Percentiles rank a stretch among this genome's conserved stretches.
These are phyloP conservation scores for Candolleomyces aberdarensis DNA, from an alignment of 768 basidiomycete species.

Conservation along the genomic window DNA sequence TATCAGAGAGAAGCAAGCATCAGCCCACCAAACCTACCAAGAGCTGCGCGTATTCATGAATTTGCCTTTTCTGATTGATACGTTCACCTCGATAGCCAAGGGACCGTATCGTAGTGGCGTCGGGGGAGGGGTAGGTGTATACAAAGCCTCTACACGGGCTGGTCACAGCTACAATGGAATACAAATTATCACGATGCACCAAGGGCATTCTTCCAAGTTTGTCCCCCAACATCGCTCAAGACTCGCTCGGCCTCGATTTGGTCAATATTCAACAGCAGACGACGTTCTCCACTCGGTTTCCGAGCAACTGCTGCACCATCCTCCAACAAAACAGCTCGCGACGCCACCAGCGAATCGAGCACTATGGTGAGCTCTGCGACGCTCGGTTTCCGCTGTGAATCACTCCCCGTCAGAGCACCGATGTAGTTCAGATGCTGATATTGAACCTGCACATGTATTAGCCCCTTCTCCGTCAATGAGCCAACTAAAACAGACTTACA, in stretches of 20 bases:
- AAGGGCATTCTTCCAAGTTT: constrained; percentile 58
- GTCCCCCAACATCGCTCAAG: constrained; percentile 75
- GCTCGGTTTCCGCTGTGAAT: constrained; percentile 57
- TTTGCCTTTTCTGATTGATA: too few relatives aligned
- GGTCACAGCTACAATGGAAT: background rate
- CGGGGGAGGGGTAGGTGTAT: too few relatives aligned
- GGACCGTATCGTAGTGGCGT: too few relatives aligned
- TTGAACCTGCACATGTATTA: constrained; percentile 46
- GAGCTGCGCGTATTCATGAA: too few relatives aligned
- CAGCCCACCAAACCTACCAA: too few relatives aligned
- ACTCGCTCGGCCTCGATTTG: constrained; percentile 82
- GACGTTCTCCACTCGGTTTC: constrained; percentile 62
- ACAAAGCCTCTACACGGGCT: too few relatives aligned
- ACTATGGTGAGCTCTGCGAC: constrained; percentile 63
- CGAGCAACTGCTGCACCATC: constrained; percentile 51
- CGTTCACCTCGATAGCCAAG: too few relatives aligned
- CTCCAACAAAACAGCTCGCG: constrained; percentile 75
- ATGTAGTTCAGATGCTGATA: constrained; percentile 75
- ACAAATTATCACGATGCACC: constrained; percentile 11
- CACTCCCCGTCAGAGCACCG: constrained; percentile 57
- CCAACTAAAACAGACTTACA: constrained; percentile 35
- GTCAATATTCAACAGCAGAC: constrained; percentile 81
- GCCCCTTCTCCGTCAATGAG: background rate
- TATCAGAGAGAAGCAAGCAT: too few relatives aligned
- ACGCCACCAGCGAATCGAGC: constrained; percentile 72